Conservation (phyloP, 2,329 filamentous ascomycete genomes). For the Colletotrichum sojae region DNA sequence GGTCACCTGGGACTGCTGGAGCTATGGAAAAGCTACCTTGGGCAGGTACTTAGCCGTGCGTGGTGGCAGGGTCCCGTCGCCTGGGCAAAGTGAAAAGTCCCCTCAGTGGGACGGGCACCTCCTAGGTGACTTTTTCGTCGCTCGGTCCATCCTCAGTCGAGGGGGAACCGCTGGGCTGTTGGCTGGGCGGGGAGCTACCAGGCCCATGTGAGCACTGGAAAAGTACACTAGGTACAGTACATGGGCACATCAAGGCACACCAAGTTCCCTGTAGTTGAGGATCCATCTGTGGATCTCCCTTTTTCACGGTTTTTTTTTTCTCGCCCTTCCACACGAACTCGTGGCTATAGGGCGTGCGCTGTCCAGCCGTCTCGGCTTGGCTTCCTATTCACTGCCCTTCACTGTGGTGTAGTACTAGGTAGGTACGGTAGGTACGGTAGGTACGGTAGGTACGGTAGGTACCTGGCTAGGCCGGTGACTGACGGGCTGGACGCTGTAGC, state of each 20-base stretch:
- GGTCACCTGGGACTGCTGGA: too few relatives aligned
- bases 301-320: neutral
- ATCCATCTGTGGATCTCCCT: too few relatives aligned
- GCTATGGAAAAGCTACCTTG: too few relatives aligned
- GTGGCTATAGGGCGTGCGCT: too few relatives aligned
- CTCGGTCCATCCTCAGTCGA: neutral
- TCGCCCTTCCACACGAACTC: neutral
- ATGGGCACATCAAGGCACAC: neutral
- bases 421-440: neutral
- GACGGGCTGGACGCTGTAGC: constrained; percentile 31
- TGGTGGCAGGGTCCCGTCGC: too few relatives aligned
- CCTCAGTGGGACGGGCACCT: too few relatives aligned
- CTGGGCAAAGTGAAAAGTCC: too few relatives aligned
- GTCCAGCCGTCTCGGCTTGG: constrained; percentile 5
- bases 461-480: neutral
- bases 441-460: neutral
- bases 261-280: neutral
- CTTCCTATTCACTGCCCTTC: neutral
- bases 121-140: too few relatives aligned
- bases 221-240: too few relatives aligned
- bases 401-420: too few relatives aligned
- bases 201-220: too few relatives aligned
- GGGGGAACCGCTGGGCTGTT: neutral
- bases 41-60: too few relatives aligned
- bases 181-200: neutral